These are phyloP conservation scores for Pyricularia pennisetigena DNA, from an alignment of 2,329 filamentous ascomycete species.

Conservation along the genomic window DNA sequence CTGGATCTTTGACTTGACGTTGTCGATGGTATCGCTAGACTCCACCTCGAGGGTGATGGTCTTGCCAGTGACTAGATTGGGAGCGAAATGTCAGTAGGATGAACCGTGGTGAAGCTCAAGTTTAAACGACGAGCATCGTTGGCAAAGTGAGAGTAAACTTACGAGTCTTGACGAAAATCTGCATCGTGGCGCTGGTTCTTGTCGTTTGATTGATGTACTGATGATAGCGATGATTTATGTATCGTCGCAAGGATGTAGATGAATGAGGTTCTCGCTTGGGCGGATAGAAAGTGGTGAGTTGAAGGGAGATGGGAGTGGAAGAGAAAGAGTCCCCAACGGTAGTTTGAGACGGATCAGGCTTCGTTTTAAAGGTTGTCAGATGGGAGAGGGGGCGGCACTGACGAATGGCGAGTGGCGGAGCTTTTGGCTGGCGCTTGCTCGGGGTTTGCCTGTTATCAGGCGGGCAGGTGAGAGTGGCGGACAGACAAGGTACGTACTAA, in stretches of 20 bases:
- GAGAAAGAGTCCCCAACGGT: conserved; percentile 8
- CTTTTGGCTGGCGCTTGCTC: not conserved
- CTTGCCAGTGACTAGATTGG: conserved; percentile 64
- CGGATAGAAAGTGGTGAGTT: conserved; percentile 14
- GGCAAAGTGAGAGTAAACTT: conserved; percentile 34
- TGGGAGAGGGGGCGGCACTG: conserved; percentile 1
- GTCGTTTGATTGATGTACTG: conserved; percentile 4
- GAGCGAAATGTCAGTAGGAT: conserved; percentile 12
- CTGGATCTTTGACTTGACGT: conserved; percentile 84
- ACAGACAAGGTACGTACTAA: not conserved
- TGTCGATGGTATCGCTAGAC: conserved; percentile 85
- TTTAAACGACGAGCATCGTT: not conserved
- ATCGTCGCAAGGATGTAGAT: conserved; percentile 5
- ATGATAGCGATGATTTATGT: conserved; percentile 9
- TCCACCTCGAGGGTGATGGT: conserved; percentile 79
- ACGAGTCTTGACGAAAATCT: conserved; percentile 98
- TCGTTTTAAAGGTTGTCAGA: not conserved
- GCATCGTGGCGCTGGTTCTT: conserved; percentile 49
- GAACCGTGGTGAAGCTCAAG: conserved; percentile 26
- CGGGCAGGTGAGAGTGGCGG: not conserved
- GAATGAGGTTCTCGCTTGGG: conserved; percentile 13
- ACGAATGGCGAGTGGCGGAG: conserved; percentile 5
- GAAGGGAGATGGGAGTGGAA: conserved; percentile 13
- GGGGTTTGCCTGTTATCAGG: not conserved
- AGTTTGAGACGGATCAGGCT: not conserved